Percentiles rank a stretch among this genome's conserved stretches.
Conservation (phyloP, 148 eudicot genomes). For the Rhododendron ovatum region DNA sequence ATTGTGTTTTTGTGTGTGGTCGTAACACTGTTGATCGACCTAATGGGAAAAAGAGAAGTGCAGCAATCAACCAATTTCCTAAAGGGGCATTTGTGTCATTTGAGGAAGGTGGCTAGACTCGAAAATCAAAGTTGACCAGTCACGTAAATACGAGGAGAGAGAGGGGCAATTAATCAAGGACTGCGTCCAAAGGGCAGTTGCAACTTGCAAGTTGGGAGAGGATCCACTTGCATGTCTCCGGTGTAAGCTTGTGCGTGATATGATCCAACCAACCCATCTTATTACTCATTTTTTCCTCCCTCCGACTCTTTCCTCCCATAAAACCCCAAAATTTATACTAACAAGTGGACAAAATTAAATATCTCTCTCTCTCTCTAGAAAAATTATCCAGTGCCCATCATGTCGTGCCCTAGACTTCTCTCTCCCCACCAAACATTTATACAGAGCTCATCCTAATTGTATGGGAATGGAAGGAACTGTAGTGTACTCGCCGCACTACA, state of each 20-base stretch:
- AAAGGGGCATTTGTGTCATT: background rate
- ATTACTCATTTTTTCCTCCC: background rate
- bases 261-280: background rate
- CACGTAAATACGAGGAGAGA: background rate
- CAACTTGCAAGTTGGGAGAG: slow-evolving; percentile 23
- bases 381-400: background rate
- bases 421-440: background rate
- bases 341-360: slow-evolving; percentile 14
- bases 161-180: background rate
- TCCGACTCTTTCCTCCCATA: background rate
- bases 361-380: background rate
- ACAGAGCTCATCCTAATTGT: too few species aligned
- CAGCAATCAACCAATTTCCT: background rate
- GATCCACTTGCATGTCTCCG: slow-evolving; percentile 23
- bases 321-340: background rate
- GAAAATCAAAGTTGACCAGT: background rate
- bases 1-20: too few species aligned
- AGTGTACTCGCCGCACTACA: too few species aligned
- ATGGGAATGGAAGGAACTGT: too few species aligned
- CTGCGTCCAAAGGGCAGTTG: slow-evolving; percentile 9
- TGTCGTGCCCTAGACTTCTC: background rate
- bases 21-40: too few species aligned
- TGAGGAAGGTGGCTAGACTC: background rate
- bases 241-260: slow-evolving; percentile 23
- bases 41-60: background rate